A percentile compares a stretch with the other conserved stretches of the same genome.
Evolutionary conservation across 208 protist species (phyloP).

Genomic region (Leishmania major): DNA sequence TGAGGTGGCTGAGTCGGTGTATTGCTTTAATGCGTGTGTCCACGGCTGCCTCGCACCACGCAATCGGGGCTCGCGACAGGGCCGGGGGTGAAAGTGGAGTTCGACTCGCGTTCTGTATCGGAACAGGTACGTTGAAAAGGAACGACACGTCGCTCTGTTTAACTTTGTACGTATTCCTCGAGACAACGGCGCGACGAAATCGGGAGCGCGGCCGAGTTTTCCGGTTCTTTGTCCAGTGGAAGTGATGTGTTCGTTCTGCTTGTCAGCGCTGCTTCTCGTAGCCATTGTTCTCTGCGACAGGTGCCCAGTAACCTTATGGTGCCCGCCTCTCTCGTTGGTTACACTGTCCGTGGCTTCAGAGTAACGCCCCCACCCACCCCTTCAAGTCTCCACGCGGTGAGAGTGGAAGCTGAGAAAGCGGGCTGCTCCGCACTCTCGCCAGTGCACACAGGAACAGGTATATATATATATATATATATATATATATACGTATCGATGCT

Average conservation of each 20-base stretch:
- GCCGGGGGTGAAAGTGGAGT: background rate
- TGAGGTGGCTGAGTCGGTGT: background rate
- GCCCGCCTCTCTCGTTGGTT: background rate
- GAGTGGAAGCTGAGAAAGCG: no score
- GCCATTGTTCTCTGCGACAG: conserved; percentile 5
- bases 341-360: background rate
- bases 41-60: background rate
- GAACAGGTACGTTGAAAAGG: background rate
- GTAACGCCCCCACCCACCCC: background rate
- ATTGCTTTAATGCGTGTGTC: background rate
- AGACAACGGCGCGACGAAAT: background rate
- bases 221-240: conserved; percentile 9
- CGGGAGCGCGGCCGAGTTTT: background rate
- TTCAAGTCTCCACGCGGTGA: background rate
- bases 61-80: background rate
- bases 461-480: background rate
- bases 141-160: background rate
- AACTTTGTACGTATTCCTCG: background rate
- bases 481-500: background rate
- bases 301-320: background rate
- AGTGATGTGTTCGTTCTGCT: background rate
- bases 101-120: background rate
- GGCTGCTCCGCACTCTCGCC: background rate
- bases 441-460: background rate
- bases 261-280: conserved; percentile 16